Conservation (phyloP, 140 eudicot genomes). For the Oenanthe javanica region DNA sequence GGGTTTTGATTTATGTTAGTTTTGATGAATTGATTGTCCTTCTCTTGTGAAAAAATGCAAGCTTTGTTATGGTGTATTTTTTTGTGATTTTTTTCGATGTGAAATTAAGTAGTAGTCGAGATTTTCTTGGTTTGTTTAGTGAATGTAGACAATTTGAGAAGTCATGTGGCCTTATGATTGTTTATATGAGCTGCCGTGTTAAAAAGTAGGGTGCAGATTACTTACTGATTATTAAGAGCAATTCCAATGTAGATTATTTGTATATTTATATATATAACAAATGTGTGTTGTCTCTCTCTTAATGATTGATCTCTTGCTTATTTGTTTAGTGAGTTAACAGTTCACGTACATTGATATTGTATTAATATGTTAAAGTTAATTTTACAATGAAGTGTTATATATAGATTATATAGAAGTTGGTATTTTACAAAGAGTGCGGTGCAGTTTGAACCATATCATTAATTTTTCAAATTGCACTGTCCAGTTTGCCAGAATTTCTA, state of each 20-base stretch:
- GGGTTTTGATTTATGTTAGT: not conserved
- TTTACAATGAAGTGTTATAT: too few relatives aligned
- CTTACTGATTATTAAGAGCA: too few relatives aligned
- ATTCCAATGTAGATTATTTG: too few relatives aligned
- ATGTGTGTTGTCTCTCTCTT: not conserved
- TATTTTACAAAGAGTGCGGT: not conserved
- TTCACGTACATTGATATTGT: too few relatives aligned
- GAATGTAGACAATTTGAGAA: not conserved
- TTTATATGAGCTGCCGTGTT: not conserved
- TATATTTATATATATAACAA: too few relatives aligned
- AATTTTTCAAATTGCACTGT: too few relatives aligned
- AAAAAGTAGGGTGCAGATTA: not conserved
- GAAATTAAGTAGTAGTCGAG: not conserved
- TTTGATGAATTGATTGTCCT: not conserved
- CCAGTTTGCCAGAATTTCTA: not conserved
- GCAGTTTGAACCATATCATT: not conserved
- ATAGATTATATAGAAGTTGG: too few relatives aligned
- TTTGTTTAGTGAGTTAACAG: not conserved
- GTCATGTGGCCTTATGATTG: not conserved
- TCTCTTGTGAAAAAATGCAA: not conserved
- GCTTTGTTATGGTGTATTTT: not conserved
- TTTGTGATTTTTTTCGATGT: not conserved
- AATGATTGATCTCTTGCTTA: not conserved
- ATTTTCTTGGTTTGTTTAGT: not conserved
- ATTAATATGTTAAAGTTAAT: too few relatives aligned